Conservation (phyloP, 2,329 filamentous ascomycete species). For the Elsinoe perseae region DNA sequence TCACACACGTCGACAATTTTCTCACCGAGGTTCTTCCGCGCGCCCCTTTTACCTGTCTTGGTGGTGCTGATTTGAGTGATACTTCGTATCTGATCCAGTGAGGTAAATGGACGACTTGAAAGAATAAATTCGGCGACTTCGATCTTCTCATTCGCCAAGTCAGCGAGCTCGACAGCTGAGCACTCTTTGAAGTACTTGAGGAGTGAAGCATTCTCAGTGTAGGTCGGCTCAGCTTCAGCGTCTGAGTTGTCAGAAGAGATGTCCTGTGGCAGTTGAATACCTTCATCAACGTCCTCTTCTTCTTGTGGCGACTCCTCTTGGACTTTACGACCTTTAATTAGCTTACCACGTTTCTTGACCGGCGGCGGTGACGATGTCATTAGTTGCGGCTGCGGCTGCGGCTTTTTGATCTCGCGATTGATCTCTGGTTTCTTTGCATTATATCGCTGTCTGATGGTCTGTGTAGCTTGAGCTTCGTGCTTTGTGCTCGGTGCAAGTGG, state of each 20-base stretch:
- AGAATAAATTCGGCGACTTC: conserved; percentile 63
- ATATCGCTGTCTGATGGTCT: conserved; percentile 44
- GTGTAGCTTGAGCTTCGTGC: conserved; percentile 47
- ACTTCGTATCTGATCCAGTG: conserved; percentile 56
- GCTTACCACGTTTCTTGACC: conserved; percentile 14
- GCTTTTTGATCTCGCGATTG: conserved; percentile 22
- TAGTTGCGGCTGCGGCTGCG: conserved; percentile 24
- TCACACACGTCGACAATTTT: conserved; percentile 58
- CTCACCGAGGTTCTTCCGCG: conserved; percentile 51
- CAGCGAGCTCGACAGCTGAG: conserved; percentile 64
- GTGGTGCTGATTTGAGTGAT: conserved; percentile 48
- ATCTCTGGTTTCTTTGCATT: conserved; percentile 17
- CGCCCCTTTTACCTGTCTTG: conserved; percentile 46
- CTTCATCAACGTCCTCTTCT: conserved; percentile 15
- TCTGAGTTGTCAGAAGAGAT: conserved; percentile 18
- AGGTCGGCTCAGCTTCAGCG: neutral
- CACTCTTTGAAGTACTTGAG: conserved; percentile 79
- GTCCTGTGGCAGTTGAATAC: conserved; percentile 12
- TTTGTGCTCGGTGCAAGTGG: conserved; percentile 43
- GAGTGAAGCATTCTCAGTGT: conserved; percentile 40
- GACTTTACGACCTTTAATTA: conserved; percentile 19
- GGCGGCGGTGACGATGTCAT: conserved; percentile 17
- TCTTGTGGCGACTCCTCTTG: conserved; percentile 29
- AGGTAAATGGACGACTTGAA: conserved; percentile 64
- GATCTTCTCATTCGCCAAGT: conserved; percentile 69